A percentile compares a stretch with the other conserved stretches of the same genome.
Evolutionary conservation across 78 protist genomes (phyloP).

Genomic region (Dictyostelium citrinum): DNA sequence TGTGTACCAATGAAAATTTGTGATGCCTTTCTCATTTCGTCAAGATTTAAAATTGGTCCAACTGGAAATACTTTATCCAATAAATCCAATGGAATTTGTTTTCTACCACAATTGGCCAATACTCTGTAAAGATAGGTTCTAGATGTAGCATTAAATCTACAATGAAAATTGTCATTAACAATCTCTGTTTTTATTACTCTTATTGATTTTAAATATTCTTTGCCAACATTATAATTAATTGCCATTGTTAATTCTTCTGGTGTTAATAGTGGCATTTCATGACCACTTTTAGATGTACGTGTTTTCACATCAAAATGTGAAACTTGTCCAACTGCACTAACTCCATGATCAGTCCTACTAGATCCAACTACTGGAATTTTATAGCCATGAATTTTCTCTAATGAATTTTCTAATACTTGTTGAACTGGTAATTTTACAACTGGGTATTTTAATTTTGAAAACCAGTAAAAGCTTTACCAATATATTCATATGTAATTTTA

Average conservation of each 20-base stretch:
- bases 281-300: constrained; percentile 1
- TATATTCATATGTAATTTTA: constrained; percentile 46
- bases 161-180: constrained; percentile 26
- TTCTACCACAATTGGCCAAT: not conserved
- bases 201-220: not conserved
- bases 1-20: constrained; percentile 14
- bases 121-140: constrained; percentile 46
- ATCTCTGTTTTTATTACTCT: constrained; percentile 13
- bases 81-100: constrained; percentile 24
- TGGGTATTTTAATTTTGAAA: constrained; percentile 37
- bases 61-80: constrained; percentile 19
- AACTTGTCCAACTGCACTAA: constrained; percentile 28
- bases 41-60: not conserved
- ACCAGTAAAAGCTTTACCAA: constrained; percentile 43
- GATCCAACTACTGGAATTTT: not conserved
- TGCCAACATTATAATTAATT: constrained; percentile 29
- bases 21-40: not conserved
- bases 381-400: not conserved
- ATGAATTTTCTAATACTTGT: constrained; percentile 38
- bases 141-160: constrained; percentile 23
- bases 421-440: constrained; percentile 18
- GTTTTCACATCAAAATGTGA: constrained; percentile 32
- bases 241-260: constrained; percentile 17
- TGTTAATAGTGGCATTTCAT: not conserved
- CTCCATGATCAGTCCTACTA: constrained; percentile 61